Base-by-base conservation (phyloP, 1,284 basidiomycete species). In the Tilletia walkeri region DNA sequence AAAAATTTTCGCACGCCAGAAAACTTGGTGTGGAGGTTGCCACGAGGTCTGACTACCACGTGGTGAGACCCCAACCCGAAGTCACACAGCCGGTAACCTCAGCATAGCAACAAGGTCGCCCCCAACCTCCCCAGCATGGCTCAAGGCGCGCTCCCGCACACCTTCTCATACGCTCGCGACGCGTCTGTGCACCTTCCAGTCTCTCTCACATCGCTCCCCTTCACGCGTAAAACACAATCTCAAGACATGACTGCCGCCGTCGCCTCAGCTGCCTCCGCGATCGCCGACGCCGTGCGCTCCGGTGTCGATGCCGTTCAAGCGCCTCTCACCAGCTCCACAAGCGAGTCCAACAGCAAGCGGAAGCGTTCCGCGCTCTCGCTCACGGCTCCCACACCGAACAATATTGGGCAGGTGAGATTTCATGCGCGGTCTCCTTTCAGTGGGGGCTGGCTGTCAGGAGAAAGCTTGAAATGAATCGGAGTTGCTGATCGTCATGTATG, bases 381-480 rank as follows among this genome's bases (percentile, higher is more conserved):
- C 59, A 63, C 59, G 30, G 59, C 59, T 14, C 59, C 59, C 18
- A 83, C 82, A 45, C 76, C 73, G 18, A 83, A 83, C 75, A 83
- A 83, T 63, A 71, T 83, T 47, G 80, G 81, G 12, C 81, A 82
- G 72, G 72, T 83, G 12, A 18, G 59, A 30, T 63, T 3, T 39
- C 6, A 14, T 45, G 41, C 41, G 6, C 6, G 6, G 41, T 9
- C 38, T 38, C 12, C 24, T 30, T 30, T 30, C 24, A 30, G 24
- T 30, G 24, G 24, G 24, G 24, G 24, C 24, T 30, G 24, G 24
- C 24, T 30, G 1, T 30, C 24, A 30, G 24, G 24, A 30, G 24
- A 30, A 30, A 30, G 24, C 24, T 30, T 30, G 24, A 30, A 30
- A 30, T 30, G 24, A 30, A 30, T 2, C 24, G 24, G 24, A 30